Base-by-base conservation (phyloP, 139 green algal species). In the Desmodesmus armatus region DNA sequence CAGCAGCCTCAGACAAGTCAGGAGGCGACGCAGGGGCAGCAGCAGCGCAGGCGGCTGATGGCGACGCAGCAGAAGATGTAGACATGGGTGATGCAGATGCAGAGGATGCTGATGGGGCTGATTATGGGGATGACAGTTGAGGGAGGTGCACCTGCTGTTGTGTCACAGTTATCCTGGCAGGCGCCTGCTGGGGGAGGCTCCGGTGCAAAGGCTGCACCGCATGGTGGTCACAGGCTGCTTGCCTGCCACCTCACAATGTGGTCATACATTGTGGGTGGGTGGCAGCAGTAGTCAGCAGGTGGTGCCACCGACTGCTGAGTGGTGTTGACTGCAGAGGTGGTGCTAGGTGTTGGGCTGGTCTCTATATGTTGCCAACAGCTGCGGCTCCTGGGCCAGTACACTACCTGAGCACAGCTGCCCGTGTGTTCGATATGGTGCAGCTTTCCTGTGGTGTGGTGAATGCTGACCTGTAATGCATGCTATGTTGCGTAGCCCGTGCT, bases 1-100 rank as follows among this genome's bases (percentile, higher is more conserved):
- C 37, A 49, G 78, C 62, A 77, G 76, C 49, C 3, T 29, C 35
- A 53, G 76, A 83, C 37, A 51, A n/a, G 5, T 37, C 53, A 29
- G 58, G 37, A 41, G 51, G 29, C 13, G n/a, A 69, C 13, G 19
- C 19, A 39, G 76, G 35, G 0, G 53, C 35, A 40, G 76, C 55
- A 39, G 76, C 3, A 25, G 58, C 27, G 7, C 58, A 37, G 6
- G 77, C 40, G 25, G 77, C 39, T 27, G 58, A 19, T 25, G 73
- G 19, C 9, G 11, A 60, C 5, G 78, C 29, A 40, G 63, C 62
- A 76, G 78, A 77, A 9, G 78, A 21, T 2, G 43, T 35, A 44
- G 37, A n/a, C 13, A 63, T 39, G 15, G 78, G 17, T 39, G 72
- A 33, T 29, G 41, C 40, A 58, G 53, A 35, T 19, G 58, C 13